A percentile compares a stretch with the other conserved stretches of the same genome.
These are phyloP conservation scores for Flaveria robusta DNA, from an alignment of 129 eudicot species.

Conservation along the genomic window DNA sequence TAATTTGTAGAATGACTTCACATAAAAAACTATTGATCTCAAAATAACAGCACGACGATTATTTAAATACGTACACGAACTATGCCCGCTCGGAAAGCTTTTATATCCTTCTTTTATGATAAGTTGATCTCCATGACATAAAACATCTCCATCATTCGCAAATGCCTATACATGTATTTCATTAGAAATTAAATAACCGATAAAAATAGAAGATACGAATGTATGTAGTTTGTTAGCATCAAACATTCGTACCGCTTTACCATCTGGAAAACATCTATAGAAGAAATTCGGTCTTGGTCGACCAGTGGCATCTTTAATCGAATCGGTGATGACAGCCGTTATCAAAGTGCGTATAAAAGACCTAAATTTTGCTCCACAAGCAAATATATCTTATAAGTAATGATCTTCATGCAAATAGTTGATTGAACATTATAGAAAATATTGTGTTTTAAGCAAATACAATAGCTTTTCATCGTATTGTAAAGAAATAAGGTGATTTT, in stretches of 20 bases:
- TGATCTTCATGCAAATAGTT: background rate
- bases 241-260: conserved; percentile 45
- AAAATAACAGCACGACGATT: background rate
- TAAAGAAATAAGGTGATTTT: background rate
- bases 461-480: background rate
- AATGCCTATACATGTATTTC: conserved; percentile 15
- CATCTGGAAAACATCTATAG: conserved; percentile 72
- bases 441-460: background rate
- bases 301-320: conserved; percentile 74
- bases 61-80: conserved; percentile 47
- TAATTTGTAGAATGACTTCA: background rate
- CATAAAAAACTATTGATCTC: background rate
- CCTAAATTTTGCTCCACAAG: conserved; percentile 37
- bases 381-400: background rate
- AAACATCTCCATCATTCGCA: conserved; percentile 48
- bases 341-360: conserved; percentile 54
- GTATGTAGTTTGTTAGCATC: background rate
- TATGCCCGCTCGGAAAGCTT: conserved; percentile 82
- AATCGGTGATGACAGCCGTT: conserved; percentile 68
- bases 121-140: conserved; percentile 43
- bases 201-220: background rate
- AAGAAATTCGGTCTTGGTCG: conserved; percentile 74
- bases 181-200: background rate
- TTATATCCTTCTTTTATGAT: conserved; percentile 75
- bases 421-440: background rate